These are phyloP conservation scores for Penicillium corylophilum DNA, from an alignment of 2,329 filamentous ascomycete genomes.

Conservation along the genomic window DNA sequence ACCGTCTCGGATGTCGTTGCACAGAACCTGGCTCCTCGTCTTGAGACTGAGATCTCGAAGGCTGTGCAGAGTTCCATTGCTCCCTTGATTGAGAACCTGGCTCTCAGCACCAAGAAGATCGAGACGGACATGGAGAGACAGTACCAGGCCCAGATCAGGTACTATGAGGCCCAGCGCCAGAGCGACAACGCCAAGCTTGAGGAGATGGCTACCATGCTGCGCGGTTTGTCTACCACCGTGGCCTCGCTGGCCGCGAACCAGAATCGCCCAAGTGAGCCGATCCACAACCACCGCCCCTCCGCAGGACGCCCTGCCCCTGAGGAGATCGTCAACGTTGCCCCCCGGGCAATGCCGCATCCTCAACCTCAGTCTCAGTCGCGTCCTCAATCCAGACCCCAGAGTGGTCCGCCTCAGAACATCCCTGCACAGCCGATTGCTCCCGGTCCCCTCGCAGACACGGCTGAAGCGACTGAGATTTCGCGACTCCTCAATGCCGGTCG, in stretches of 20 bases:
- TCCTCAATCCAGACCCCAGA: slow-evolving; percentile 11
- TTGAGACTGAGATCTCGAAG: slow-evolving; percentile 68
- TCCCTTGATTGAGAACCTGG: slow-evolving; percentile 64
- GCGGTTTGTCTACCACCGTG: slow-evolving; percentile 54
- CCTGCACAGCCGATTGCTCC: background rate
- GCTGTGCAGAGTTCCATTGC: slow-evolving; percentile 64
- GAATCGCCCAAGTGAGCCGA: slow-evolving; percentile 37
- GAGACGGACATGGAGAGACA: slow-evolving; percentile 66
- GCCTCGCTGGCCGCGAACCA: slow-evolving; percentile 45
- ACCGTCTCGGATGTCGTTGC: slow-evolving; percentile 70
- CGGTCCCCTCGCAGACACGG: slow-evolving; percentile 33
- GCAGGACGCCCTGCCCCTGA: slow-evolving; percentile 22
- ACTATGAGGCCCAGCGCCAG: slow-evolving; percentile 52
- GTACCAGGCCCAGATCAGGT: slow-evolving; percentile 52
- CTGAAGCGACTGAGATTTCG: slow-evolving; percentile 44
- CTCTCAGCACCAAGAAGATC: slow-evolving; percentile 67
- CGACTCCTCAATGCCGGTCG: slow-evolving; percentile 40
- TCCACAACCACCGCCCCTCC: slow-evolving; percentile 14
- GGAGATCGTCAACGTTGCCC: slow-evolving; percentile 16
- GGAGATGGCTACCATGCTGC: slow-evolving; percentile 58
- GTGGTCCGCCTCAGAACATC: slow-evolving; percentile 13
- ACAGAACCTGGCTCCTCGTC: slow-evolving; percentile 62
- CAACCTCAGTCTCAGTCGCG: slow-evolving; percentile 20
- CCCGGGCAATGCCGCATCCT: slow-evolving; percentile 14
- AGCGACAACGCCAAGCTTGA: slow-evolving; percentile 59